Evolutionary conservation across 768 basidiomycete species (phyloP).

Genomic region (Boletellus ananiceps): DNA sequence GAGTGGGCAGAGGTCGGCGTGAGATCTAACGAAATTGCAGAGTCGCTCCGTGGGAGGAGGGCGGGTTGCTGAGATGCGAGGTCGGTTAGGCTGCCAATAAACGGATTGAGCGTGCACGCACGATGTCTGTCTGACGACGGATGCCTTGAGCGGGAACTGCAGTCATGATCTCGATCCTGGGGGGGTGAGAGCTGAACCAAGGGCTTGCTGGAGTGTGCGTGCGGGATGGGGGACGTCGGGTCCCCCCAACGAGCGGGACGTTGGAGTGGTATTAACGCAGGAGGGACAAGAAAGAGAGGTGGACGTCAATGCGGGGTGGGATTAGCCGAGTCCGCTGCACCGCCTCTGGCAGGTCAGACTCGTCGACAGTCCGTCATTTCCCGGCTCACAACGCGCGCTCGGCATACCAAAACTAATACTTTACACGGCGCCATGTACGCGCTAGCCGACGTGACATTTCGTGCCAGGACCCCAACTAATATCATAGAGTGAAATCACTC

Average conservation of each 20-base stretch:
- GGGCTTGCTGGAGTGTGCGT: not conserved
- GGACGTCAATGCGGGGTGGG: slow-evolving; percentile 11
- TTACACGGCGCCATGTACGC: not conserved
- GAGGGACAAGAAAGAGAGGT: not conserved
- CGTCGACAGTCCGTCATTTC: not conserved
- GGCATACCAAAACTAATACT: not conserved
- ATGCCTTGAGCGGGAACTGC: slow-evolving; percentile 8
- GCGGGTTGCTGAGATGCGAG: slow-evolving; percentile 9
- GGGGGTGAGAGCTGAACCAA: not conserved
- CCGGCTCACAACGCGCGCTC: not conserved
- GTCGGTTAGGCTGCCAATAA: slow-evolving; percentile 10
- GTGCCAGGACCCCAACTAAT: not conserved
- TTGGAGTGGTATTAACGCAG: slow-evolving; percentile 1
- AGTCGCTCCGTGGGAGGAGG: slow-evolving; percentile 7
- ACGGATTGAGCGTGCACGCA: slow-evolving; percentile 8
- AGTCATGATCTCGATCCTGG: slow-evolving; percentile 17
- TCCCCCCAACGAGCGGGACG: slow-evolving; percentile 2
- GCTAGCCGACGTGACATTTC: not conserved
- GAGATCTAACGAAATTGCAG: slow-evolving; percentile 5
- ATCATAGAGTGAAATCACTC: not conserved
- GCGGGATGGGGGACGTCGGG: slow-evolving; percentile 5
- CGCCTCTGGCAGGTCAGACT: not conserved
- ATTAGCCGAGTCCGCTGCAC: slow-evolving; percentile 7
- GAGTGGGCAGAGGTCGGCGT: slow-evolving; percentile 7
- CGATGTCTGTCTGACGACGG: slow-evolving; percentile 13